phyloP scores from a whole-genome alignment of 2,329 filamentous ascomycete species.

The Pseudopyricularia javanii region DNA sequence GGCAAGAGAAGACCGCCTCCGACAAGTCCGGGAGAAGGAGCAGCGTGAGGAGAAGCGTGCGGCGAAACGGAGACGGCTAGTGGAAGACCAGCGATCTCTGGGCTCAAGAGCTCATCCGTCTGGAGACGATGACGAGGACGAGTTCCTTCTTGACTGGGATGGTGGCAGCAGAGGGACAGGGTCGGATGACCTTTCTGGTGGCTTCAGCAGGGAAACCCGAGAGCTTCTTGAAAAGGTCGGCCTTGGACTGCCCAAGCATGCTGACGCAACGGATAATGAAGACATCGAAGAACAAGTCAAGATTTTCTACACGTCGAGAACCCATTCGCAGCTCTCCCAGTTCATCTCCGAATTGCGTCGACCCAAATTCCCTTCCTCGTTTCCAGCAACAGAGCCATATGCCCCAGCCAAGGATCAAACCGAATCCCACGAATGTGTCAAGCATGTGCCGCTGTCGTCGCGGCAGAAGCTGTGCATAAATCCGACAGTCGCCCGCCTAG shows the following conservation, averaged over 20 bases:
- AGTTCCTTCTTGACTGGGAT: constrained; percentile 62
- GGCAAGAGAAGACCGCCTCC: constrained; percentile 62
- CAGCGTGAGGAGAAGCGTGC: constrained; percentile 40
- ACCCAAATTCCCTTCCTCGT: constrained; percentile 62
- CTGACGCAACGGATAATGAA: constrained; percentile 24
- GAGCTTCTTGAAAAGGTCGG: constrained; percentile 59
- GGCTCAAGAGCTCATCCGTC: constrained; percentile 1
- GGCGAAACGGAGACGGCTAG: constrained; percentile 32
- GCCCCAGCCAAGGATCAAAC: neutral
- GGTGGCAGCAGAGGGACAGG: constrained; percentile 15
- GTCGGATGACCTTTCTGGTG: neutral
- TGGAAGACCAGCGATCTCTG: constrained; percentile 21
- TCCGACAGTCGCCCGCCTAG: constrained; percentile 59
- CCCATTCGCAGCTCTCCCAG: constrained; percentile 82
- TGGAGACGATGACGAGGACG: constrained; percentile 38
- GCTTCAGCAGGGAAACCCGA: constrained; percentile 63
- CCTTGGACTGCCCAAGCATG: constrained; percentile 20
- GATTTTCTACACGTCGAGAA: constrained; percentile 87
- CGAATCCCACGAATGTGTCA: constrained; percentile 46
- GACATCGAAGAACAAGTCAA: constrained; percentile 56
- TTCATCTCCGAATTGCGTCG: constrained; percentile 74
- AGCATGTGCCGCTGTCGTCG: constrained; percentile 74
- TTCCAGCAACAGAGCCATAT: constrained; percentile 26
- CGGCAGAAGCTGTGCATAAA: constrained; percentile 89
- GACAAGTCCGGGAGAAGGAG: constrained; percentile 51